phyloP scores from a whole-genome alignment of 495 filamentous ascomycete species.

The Emericellopsis terricola region DNA sequence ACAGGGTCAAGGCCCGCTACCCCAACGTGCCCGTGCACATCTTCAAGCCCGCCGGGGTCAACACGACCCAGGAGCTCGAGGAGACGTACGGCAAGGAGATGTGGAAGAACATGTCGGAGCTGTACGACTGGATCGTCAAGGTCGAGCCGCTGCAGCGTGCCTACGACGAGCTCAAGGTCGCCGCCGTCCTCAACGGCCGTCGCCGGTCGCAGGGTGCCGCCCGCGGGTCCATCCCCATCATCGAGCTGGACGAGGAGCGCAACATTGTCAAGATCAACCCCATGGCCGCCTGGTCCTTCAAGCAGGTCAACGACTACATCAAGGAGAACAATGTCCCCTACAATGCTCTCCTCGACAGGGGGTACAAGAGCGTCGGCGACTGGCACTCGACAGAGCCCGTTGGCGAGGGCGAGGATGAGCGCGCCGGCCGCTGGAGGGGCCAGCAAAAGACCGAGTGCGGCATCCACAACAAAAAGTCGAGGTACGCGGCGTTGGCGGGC shows the following conservation, averaged over 20 bases:
- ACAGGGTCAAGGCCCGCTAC: conserved; percentile 59
- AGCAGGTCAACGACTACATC: conserved; percentile 77
- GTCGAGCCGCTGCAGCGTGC: conserved; percentile 91
- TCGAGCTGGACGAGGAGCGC: conserved; percentile 74
- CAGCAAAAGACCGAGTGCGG: conserved; percentile 90
- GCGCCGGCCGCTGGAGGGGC: conserved; percentile 94
- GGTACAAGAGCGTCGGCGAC: conserved; percentile 95
- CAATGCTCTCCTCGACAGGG: conserved; percentile 73
- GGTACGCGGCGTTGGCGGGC: conserved; percentile 70
- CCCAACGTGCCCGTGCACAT: conserved; percentile 64
- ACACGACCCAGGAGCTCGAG: conserved; percentile 59
- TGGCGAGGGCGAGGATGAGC: conserved; percentile 80
- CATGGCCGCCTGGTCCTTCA: conserved; percentile 89
- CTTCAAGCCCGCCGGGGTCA: conserved; percentile 63
- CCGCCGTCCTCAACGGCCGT: conserved; percentile 88
- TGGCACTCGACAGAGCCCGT: conserved; percentile 95
- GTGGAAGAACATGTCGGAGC: conserved; percentile 71
- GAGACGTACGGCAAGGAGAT: conserved; percentile 62
- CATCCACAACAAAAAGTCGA: conserved; percentile 89
- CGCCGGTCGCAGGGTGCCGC: conserved; percentile 85
- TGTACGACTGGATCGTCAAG: conserved; percentile 95
- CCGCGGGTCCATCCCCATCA: conserved; percentile 69
- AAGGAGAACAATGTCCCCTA: conserved; percentile 76
- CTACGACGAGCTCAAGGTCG: conserved; percentile 73
- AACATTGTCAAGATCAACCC: conserved; percentile 97